A percentile compares a stretch with the other conserved stretches of the same genome.
phyloP scores from a whole-genome alignment of 768 basidiomycete species.

The Amanita subjunquillea region DNA sequence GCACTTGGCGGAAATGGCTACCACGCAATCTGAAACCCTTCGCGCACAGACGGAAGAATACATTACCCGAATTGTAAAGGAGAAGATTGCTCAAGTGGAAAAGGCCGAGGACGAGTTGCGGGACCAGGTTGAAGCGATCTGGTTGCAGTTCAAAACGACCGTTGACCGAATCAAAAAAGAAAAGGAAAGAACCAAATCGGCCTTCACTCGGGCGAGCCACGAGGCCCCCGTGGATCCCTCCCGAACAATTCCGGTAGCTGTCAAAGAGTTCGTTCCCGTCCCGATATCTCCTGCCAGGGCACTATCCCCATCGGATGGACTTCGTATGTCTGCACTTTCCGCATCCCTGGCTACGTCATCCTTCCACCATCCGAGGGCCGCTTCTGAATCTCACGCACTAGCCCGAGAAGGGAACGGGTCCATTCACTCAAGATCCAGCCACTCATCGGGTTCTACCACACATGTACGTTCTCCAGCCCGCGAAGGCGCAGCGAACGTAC shows the following conservation, averaged over 20 bases:
- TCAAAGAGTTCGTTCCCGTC: constrained; percentile 50
- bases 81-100: constrained; percentile 48
- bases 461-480: constrained; percentile 16
- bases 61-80: constrained; percentile 38
- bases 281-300: constrained; percentile 27
- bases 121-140: constrained; percentile 50
- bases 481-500: constrained; percentile 23
- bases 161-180: constrained; percentile 33
- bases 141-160: constrained; percentile 46
- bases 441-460: constrained; percentile 22
- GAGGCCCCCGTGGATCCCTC: constrained; percentile 13
- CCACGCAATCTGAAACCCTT: constrained; percentile 39
- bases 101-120: constrained; percentile 42
- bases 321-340: constrained; percentile 53
- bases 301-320: constrained; percentile 24
- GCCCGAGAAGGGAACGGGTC: constrained; percentile 13
- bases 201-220: not conserved
- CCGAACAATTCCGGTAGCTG: constrained; percentile 21
- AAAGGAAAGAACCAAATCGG: constrained; percentile 9
- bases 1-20: constrained; percentile 52
- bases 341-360: constrained; percentile 54
- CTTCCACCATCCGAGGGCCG: constrained; percentile 42
- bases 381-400: constrained; percentile 11
- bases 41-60: constrained; percentile 50
- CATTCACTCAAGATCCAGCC: constrained; percentile 12